Evolutionary conservation across 352 stramenopile species (phyloP), one percentile per base, ranked within the genome.

Genomic region (Pythium biforme): DNA sequence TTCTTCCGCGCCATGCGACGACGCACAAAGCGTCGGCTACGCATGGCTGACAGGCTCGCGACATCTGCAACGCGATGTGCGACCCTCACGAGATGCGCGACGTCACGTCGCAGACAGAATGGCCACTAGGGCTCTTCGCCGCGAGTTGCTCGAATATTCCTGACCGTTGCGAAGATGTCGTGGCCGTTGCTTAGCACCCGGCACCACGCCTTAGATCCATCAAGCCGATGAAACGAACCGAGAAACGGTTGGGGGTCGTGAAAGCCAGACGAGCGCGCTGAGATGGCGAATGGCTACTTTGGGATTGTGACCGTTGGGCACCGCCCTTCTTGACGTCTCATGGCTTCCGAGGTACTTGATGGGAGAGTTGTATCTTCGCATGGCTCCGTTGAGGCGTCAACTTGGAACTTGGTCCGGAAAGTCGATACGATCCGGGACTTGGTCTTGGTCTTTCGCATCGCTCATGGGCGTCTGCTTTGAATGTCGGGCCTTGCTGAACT

Each of bases 161-260:
- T 46, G 29, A 34, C 55, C 55, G 55, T 55, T 62, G 46, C 19
- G 25, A 33, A n/a, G n/a, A n/a, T n/a, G n/a, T n/a, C n/a, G n/a
- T 46, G 6, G 29, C 20, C 12, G 6, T 50, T 59, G n/a, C 14
- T 14, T 43, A 5, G 6, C 37, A 43, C 37, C 37, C 6, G 37
- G 15, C 8, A 43, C 4, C 37, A 43, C 2, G 37, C 2, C 6
- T 2, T 1, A n/a, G 17, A 6, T 10, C 37, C n/a, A 43, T 43
- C 14, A 43, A 43, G 4, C 17, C 9, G 17, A 43, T n/a, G 37
- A 43, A 43, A 43, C 37, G 37, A 43, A 43, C 17, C 26, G 5
- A 40, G 10, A 20, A 54, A 54, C 26, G 11, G 48, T 7, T 41
- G 5, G 11, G 4, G 48, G 37, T 39, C 29, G 5, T n/a, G 19